phyloP scores from a whole-genome alignment of 345 rosid genomes.

The Salix viminalis region DNA sequence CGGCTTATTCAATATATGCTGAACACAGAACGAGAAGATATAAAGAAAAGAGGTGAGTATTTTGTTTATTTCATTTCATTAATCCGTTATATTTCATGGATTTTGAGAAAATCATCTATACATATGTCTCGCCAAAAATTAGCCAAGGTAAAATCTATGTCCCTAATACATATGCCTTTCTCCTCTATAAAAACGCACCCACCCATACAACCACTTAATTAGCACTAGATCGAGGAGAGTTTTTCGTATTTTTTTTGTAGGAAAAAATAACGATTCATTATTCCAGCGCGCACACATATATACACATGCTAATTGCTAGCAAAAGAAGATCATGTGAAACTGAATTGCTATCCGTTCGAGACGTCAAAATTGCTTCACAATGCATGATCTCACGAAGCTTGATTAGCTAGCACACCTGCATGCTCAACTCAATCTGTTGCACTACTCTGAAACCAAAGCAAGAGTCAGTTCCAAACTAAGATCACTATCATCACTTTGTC shows the following conservation, averaged over 20 bases:
- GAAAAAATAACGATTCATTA: background rate
- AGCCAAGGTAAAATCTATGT: background rate
- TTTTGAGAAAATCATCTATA: background rate
- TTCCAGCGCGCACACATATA: background rate
- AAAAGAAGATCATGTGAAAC: background rate
- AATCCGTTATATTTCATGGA: background rate
- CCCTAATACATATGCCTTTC: background rate
- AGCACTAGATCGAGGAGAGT: background rate
- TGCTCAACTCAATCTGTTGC: background rate
- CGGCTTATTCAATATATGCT: background rate
- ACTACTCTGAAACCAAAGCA: slow-evolving; percentile 8
- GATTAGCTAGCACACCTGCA: background rate
- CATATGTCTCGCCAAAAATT: background rate
- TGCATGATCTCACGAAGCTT: background rate
- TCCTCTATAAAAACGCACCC: background rate
- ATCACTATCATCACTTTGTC: background rate
- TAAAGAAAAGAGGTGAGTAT: background rate
- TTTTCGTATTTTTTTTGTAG: background rate
- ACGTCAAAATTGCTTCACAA: background rate
- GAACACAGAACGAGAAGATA: background rate
- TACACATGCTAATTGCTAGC: background rate
- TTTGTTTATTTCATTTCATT: background rate
- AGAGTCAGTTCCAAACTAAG: slow-evolving; percentile 37
- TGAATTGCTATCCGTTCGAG: background rate
- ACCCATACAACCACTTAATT: too few relatives aligned